Base-by-base conservation (phyloP, 2,329 filamentous ascomycete species). In the Scedosporium dehoogii region DNA sequence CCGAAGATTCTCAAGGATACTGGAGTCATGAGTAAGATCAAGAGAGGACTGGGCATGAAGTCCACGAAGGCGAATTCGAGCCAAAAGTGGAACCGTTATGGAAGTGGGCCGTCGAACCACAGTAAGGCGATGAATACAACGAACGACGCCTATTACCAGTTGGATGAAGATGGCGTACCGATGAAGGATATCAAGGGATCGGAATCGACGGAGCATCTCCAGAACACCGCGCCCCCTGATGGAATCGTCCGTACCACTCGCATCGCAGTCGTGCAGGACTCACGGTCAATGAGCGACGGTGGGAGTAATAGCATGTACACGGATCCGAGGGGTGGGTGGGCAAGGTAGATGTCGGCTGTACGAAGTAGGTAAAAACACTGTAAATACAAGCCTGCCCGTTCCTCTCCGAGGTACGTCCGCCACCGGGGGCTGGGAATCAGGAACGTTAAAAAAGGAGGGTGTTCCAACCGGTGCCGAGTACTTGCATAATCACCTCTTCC, bases 1-100 rank as follows among this genome's bases (percentile, higher is more conserved):
- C 74, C 76, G 3, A 77, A 74, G 64, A 68, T 77, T 25, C 63
- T 76, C 18, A 27, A 59, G 55, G 68, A 70, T 6, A 64, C 61
- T 0, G 64, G 65, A 2, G 62, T 67, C 2, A 60, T 64, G 10
- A 64, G 62, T 46, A 66, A 63, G 46, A 62, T 70, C 27, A 69
- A 70, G 53, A 65, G 57, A 6, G 58, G 42, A 1, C 64, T 68
- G 1, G 68, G 68, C 41, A 64, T 67, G 60, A 66, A 23, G 12
- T 61, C 61, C 21, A 56, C 53, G 18, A 56, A 23, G 53, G 53
- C 29, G 7, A 33, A 33, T 33, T 33, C 29, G 29, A 33, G 29
- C 29, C 29, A 33, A 2, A 33, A 33, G 5, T 33, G 29, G 29
- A 33, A 33, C 29, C 29, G 29, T 33, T 33, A 29, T 14, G n/a